Base-by-base conservation (phyloP, 2,329 filamentous ascomycete genomes). In the Fulvia fulva region DNA sequence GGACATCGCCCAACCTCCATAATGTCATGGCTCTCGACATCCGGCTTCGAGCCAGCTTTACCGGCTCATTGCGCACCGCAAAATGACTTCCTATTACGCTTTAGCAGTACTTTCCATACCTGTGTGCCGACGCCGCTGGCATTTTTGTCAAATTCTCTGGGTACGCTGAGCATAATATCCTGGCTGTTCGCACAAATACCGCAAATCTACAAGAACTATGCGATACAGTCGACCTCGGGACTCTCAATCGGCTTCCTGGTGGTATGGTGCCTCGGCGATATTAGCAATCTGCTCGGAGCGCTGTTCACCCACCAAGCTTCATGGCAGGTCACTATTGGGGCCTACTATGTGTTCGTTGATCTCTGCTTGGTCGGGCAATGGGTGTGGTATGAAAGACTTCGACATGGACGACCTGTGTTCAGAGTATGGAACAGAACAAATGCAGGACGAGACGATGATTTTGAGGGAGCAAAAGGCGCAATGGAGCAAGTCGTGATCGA, bases 171-270 rank as follows among this genome's bases (percentile, higher is more conserved):
- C 67, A 88, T 88, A 60, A 65, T 86, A 52, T 83, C 85, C 45
- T 88, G 86, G 86, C 78, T 88, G 1, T 88, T 87, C 68, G 86
- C 86, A 12, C 86, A 88, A 70, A 75, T 88, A 26, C 86, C 86
- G 1, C 86, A 88, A 67, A 87, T 88, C 62, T 86, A 83, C 74
- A 87, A 87, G 75, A 88, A 88, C 68, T 83, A 84, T 68, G 77
- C 78, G 53, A 71, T 87, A 21, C 79, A 85, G 66, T 87, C 84
- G 12, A 87, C 85, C 0, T 84, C 84, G 1, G 85, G 86, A 0
- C 70, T 88, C 37, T 87, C 83, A 4, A 80, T 86, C 58, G 86
- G 83, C 69, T 88, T 88, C 70, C 73, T 88, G 50, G 76, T 82
- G 2, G 85, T 86, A 72, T 88, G 86, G 86, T 80, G 85, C 64